Base-by-base conservation (phyloP, 2,329 filamentous ascomycete genomes). In the Colletotrichum melonis region DNA sequence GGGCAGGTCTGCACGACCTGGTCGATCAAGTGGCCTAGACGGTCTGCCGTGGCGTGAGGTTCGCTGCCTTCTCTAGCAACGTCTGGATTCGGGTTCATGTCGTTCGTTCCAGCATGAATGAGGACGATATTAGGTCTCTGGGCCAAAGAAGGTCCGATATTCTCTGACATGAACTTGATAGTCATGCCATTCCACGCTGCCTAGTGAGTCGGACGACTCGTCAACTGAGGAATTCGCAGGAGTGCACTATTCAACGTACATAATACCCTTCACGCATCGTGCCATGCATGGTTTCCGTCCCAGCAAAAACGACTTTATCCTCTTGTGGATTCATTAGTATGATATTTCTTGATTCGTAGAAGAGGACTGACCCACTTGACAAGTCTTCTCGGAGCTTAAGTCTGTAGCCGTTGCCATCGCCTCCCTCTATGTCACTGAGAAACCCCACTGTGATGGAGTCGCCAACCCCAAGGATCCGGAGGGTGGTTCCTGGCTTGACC, bases 121-220 rank as follows among this genome's bases (percentile, higher is more conserved):
- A 84, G 78, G 35, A 84, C 76, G 46, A 84, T 67, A 59, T 83
- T 84, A 0, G 82, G 82, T 16, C 73, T 73, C 38, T 83, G 80
- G 11, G 74, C 68, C 11, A 84, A 77, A 0, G 82, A 83, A 14
- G 78, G 70, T 1, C 69, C 76, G 24, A 81, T 71, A 22, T 82
- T 72, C 5, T 83, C 76, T 24, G 74, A 72, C 9, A 84, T 84
- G 69, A 76, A 83, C 49, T 80, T 69, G n/a, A 84, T 82, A 0
- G 82, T 84, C 67, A 80, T 82, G 16, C 80, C 82, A 19, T 77
- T 76, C 82, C 82, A 84, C 19, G 80, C 82, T 4, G 80, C 82
- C 82, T 76, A 14, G 8, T n/a, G 38, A 22, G 1, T 26, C 14
- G 12, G 5, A 24, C n/a, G 2, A 1, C 22, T 14, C 12, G 5